These are phyloP conservation scores for Aechmea fasciata DNA, from an alignment of 176 grass and related monocot species.

Conservation along the genomic window DNA sequence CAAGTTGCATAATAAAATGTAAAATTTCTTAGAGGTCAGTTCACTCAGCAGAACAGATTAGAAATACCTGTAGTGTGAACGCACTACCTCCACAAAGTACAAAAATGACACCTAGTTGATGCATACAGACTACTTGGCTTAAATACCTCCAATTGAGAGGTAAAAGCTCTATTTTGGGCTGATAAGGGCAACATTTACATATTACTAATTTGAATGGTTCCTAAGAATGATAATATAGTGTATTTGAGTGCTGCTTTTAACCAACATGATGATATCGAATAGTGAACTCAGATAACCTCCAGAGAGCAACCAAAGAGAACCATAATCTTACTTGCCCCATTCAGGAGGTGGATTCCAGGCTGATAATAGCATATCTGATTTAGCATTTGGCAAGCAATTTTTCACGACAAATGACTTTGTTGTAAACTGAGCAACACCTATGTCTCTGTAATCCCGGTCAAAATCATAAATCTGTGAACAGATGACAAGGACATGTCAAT, in stretches of 20 bases:
- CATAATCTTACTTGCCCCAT: conserved; percentile 92
- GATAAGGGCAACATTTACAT: not conserved
- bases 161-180: not conserved
- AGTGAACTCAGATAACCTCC: not conserved
- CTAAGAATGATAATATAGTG: not conserved
- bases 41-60: not conserved
- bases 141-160: not conserved
- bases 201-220: not conserved
- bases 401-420: conserved; percentile 73
- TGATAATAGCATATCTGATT: conserved; percentile 79
- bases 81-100: not conserved
- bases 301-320: conserved; percentile 22
- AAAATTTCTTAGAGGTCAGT: not conserved
- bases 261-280: not conserved
- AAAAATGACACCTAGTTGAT: not conserved
- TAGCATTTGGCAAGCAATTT: conserved; percentile 81
- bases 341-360: conserved; percentile 95
- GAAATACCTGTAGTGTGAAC: too few species aligned
- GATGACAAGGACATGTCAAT: conserved; percentile 28
- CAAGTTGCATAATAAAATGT: conserved; percentile 24
- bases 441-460: conserved; percentile 93
- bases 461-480: conserved; percentile 84
- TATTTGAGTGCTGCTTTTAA: not conserved
- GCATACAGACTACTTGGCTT: not conserved
- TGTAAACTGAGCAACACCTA: conserved; percentile 85